Percentiles rank a stretch among this genome's conserved stretches.
Evolutionary conservation across 208 protist species (phyloP).

Genomic region (Lotmaria passim): DNA sequence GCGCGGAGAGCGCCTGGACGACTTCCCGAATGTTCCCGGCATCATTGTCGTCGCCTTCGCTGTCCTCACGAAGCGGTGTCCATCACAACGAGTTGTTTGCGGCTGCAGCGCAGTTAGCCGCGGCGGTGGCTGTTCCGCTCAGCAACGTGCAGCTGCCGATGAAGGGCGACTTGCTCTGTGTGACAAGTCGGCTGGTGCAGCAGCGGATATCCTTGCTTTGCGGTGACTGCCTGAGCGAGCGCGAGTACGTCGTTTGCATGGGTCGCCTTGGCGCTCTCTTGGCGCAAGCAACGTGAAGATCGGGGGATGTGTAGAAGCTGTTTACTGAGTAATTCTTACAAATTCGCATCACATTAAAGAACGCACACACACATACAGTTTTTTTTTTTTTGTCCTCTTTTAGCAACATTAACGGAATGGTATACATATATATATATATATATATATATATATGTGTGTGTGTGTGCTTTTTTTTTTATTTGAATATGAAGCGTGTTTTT

Average conservation of each 20-base stretch:
- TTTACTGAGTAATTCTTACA: no score
- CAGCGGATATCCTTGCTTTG: constrained; percentile 18
- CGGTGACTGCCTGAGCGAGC: constrained; percentile 17
- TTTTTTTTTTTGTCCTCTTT: no score
- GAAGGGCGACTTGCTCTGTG: constrained; percentile 52
- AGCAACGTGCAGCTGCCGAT: constrained; percentile 44
- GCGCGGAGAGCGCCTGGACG: background rate
- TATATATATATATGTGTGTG: no score
- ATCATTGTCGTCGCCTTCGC: background rate
- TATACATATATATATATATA: no score
- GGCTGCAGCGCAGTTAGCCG: constrained; percentile 26
- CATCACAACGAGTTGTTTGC: constrained; percentile 8
- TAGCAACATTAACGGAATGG: no score
- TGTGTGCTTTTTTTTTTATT: no score
- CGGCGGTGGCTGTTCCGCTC: constrained; percentile 39
- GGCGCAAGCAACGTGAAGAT: constrained; percentile 31
- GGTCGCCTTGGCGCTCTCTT: constrained; percentile 38
- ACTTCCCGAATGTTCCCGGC: no score
- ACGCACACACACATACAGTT: background rate
- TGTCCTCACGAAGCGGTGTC: background rate
- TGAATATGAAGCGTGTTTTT: no score
- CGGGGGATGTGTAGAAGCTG: background rate
- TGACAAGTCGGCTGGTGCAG: constrained; percentile 41
- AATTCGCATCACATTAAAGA: background rate
- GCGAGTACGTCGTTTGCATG: constrained; percentile 37